These are phyloP conservation scores for Talaromyces atroroseus DNA, from an alignment of 2,329 filamentous ascomycete species.

Conservation along the genomic window DNA sequence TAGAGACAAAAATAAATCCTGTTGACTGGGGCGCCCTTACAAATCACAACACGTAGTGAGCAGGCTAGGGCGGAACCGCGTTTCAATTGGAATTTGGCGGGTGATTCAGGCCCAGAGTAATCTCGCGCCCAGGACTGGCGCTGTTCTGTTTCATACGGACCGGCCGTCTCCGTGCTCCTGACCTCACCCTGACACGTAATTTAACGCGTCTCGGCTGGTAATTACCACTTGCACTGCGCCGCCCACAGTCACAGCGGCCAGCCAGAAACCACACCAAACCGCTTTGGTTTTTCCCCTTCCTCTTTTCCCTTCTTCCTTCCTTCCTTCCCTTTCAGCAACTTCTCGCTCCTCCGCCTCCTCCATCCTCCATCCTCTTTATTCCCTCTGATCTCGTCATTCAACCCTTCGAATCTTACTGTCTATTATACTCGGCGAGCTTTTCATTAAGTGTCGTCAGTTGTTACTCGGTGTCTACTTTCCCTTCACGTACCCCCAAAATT, in stretches of 20 bases:
- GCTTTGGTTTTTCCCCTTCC: neutral
- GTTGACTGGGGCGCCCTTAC: slow-evolving; percentile 3
- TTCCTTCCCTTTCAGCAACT: slow-evolving; percentile 1
- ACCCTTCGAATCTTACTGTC: slow-evolving; percentile 18
- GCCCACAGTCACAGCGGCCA: neutral
- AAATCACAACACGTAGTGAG: slow-evolving; percentile 7
- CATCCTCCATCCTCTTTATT: slow-evolving; percentile 14
- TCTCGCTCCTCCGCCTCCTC: neutral
- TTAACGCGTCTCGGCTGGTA: neutral
- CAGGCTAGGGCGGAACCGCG: neutral
- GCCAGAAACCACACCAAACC: neutral
- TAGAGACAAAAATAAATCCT: slow-evolving; percentile 1
- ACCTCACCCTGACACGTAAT: neutral
- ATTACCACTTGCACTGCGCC: neutral
- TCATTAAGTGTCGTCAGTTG: slow-evolving; percentile 47
- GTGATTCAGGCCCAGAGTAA: neutral
- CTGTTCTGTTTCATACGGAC: neutral
- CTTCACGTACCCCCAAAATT: slow-evolving; percentile 1
- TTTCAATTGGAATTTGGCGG: neutral
- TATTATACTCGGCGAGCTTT: slow-evolving; percentile 41
- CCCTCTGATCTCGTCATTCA: slow-evolving; percentile 13
- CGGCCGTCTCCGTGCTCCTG: neutral
- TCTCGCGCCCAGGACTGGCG: neutral
- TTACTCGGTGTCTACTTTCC: slow-evolving; percentile 18
- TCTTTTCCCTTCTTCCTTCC: neutral